Conservation (phyloP, 2,329 filamentous ascomycete genomes). For the Fusarium pseudoanthophilum region DNA sequence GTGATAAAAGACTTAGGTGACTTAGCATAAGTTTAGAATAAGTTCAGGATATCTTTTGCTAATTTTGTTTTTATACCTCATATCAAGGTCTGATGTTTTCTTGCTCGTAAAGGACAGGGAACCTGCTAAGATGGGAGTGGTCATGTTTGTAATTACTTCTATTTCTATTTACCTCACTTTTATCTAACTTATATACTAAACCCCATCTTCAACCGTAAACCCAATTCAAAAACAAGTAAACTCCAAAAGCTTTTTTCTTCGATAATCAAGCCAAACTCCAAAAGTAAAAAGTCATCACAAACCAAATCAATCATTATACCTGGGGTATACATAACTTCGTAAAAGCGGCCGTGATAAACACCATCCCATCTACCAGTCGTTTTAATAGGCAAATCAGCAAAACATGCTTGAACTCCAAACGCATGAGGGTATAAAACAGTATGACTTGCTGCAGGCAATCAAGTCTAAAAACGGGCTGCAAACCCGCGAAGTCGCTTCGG, state of each 20-base stretch:
- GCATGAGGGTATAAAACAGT: background rate
- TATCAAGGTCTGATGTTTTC: too few relatives aligned
- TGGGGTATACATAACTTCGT: constrained; percentile 25
- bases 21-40: too few relatives aligned
- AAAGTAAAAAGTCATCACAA: background rate
- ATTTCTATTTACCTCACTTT: constrained; percentile 16
- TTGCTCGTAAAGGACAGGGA: background rate
- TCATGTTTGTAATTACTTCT: background rate
- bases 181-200: background rate
- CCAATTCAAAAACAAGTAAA: constrained; percentile 1
- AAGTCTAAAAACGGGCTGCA: background rate
- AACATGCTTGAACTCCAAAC: constrained; percentile 21
- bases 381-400: background rate
- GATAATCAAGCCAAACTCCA: constrained; percentile 15
- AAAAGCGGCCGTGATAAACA: constrained; percentile 11
- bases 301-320: constrained; percentile 12
- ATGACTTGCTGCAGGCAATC: constrained; percentile 3
- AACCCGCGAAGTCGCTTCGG: background rate
- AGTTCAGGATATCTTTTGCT: too few relatives aligned
- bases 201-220: background rate
- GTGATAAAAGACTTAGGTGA: too few relatives aligned
- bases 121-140: background rate
- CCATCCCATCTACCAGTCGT: background rate
- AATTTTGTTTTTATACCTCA: too few relatives aligned
- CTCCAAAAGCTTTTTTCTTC: background rate